Conservation (phyloP, 208 protist species). For the Trypanosoma cruzi region DNA sequence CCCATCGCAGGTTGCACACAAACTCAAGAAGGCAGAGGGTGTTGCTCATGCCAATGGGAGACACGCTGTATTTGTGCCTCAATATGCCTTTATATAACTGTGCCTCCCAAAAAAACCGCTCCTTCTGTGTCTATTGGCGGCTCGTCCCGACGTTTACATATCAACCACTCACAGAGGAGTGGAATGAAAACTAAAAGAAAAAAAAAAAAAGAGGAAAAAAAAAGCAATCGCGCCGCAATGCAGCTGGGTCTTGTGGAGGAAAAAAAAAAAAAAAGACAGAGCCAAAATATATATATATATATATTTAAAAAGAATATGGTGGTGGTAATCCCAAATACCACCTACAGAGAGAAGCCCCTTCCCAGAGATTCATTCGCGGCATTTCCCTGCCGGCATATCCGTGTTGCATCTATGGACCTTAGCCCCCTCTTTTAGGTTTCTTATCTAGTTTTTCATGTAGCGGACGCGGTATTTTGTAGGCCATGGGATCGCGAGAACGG, state of each 20-base stretch:
- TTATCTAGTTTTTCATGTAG: not conserved
- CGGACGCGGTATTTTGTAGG: conserved; percentile 6
- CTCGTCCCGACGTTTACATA: conserved; percentile 1
- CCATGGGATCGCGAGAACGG: not conserved
- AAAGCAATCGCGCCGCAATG: too few species aligned
- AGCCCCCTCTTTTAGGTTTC: not conserved
- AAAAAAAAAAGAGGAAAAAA: conserved; percentile 16
- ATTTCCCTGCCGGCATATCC: too few species aligned
- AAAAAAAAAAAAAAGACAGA: conserved; percentile 16
- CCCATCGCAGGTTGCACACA: conserved; percentile 69
- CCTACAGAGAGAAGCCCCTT: not conserved
- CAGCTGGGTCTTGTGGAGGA: too few species aligned
- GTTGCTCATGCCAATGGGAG: not conserved
- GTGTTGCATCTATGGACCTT: not conserved
- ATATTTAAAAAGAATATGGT: not conserved
- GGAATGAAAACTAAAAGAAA: conserved; percentile 5
- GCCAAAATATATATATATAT: conserved; percentile 1
- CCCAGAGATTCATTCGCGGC: too few species aligned
- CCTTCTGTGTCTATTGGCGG: not conserved
- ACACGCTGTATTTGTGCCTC: not conserved
- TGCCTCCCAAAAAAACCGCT: not conserved
- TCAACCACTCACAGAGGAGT: not conserved
- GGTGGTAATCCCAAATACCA: not conserved
- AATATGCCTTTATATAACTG: not conserved
- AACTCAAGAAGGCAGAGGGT: conserved; percentile 64